phyloP scores from a whole-genome alignment of 2,329 filamentous ascomycete genomes.

The Xylaria sp. region DNA sequence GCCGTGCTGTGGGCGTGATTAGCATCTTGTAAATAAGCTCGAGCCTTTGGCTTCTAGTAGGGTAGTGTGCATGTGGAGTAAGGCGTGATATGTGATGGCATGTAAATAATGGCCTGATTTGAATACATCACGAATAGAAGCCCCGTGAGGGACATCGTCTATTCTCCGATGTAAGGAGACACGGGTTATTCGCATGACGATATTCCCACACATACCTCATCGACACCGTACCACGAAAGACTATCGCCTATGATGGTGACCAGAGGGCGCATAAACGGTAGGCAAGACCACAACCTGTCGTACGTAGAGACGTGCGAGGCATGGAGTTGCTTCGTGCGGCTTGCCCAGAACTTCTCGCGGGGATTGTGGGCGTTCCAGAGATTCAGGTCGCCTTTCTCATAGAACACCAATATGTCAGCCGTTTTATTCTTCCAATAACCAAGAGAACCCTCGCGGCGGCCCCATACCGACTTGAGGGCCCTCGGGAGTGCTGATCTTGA shows the following conservation, averaged over 20 bases:
- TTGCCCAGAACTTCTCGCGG: conserved; percentile 81
- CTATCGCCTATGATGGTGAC: conserved; percentile 71
- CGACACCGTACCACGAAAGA: conserved; percentile 62
- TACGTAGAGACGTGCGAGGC: conserved; percentile 71
- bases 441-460: no score
- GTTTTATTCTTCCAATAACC: no score
- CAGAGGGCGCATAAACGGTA: conserved; percentile 77
- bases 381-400: conserved; percentile 74
- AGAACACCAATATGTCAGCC: no score
- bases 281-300: conserved; percentile 75
- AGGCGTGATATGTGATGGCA: background rate
- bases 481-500: conserved; percentile 73
- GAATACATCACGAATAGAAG: background rate
- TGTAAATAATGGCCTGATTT: background rate
- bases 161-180: background rate
- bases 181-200: background rate
- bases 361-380: conserved; percentile 79
- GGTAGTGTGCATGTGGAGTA: background rate
- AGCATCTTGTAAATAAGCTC: background rate
- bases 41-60: background rate
- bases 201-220: conserved; percentile 41
- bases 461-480: conserved; percentile 71
- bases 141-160: background rate
- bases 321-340: conserved; percentile 77
- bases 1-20: conserved; percentile 48